Base-by-base conservation (phyloP, 257 asterid genomes). In the Coffea canephora region DNA sequence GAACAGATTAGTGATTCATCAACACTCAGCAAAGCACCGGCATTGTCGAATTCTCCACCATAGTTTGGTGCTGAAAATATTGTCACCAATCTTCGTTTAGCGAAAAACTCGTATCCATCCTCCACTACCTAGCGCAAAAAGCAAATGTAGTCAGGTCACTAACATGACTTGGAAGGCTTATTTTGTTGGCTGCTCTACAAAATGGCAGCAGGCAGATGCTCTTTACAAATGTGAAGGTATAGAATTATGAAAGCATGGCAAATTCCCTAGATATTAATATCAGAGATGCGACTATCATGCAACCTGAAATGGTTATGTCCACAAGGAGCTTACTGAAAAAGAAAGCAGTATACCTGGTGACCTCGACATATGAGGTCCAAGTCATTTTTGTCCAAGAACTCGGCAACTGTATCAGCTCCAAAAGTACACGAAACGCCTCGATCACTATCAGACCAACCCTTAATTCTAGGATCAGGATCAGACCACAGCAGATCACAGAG, bases 101-200 rank as follows among this genome's bases (percentile, higher is more conserved):
- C 96, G 74, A 93, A 93, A 89, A 93, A 93, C 86, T 93, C 97
- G 23, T 91, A 93, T 18, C 97, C 97, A 85, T 93, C 97, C 85
- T 93, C 97, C 81, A 93, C 97, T 1, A 93, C 97, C 97, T 92
- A 73, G 76, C 74, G 59, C 71, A 71, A 19, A 36, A 52, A 52
- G 34, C 4, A 13, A 46, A 50, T 6, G 74, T 1, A 27, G 82
- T 61, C 61, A 55, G 45, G 48, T 46, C 76, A 76, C 25, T n/a
- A 73, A 61, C 9, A 15, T 23, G 16, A 61, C 75, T 31, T 23
- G 57, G 54, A 73, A n/a, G 46, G 57, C 11, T 34, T 52, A 8
- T 14, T 34, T 64, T 1, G 23, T 48, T 48, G 16, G 16, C 57
- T 21, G 19, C 5, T 23, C 10, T 71, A 21, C 64, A 65, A 19